Base-by-base conservation (phyloP, 306 rosid genomes). In the Prunus armeniaca region DNA sequence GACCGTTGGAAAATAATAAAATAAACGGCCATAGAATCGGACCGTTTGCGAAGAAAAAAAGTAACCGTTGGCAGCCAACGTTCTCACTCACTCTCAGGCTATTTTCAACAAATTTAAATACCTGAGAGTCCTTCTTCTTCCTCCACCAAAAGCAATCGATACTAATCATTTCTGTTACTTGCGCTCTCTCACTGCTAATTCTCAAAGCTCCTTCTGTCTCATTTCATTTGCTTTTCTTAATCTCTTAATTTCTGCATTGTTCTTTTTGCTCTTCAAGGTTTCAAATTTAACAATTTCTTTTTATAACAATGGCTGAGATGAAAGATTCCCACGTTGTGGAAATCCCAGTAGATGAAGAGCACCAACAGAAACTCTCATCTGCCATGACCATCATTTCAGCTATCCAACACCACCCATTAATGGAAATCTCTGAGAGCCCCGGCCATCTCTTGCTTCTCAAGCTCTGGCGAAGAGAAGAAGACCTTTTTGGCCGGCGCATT, bases 391-490 rank as follows among this genome's bases (percentile, higher is more conserved):
- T 76, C 58, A 81, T 88, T 52, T 70, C 88, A 0, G 95, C 91
- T 24, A 90, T 92, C 20, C 91, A 92, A 65, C 88, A 92, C 38
- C 99, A 95, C 80, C 99, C 97, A 5, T 74, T 95, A 22, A 84
- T 84, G 25, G 97, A 95, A 61, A 95, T 95, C 55, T 90, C 97
- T 0, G 84, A 82, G 10, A 87, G 92, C 66, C 89, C 97, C 0
- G 99, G 99, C 17, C 99, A 92, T 51, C 88, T 95, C 52, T 62
- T 95, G 65, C 96, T 92, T 19, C 87, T 95, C 22, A 95, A 91
- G 82, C 97, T 95, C 47, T 91, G 93, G 93, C 97, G 91, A 28
- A 88, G 99, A 78, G 92, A 92, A 34, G 99, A 95, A 64, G 84
- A 87, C 30, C 81, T 95, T 49, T 87, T 78, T 19, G 89, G 90